Conservation (phyloP, 129 eudicot genomes). For the Escallonia herrerae region DNA sequence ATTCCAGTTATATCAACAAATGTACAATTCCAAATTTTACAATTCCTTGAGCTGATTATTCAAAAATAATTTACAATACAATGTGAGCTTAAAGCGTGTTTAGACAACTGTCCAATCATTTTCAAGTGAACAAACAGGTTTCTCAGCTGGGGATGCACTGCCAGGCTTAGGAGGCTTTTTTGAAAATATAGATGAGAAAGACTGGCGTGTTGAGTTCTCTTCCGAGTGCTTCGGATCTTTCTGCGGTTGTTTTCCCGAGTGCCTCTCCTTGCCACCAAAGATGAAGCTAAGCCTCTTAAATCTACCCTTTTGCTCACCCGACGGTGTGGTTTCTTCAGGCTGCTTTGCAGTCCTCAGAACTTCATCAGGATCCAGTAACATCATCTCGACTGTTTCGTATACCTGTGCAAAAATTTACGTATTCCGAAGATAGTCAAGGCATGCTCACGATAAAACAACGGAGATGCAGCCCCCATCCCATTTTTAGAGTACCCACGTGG, state of each 20-base stretch:
- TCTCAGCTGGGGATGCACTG: slow-evolving; percentile 56
- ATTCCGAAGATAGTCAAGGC: neutral
- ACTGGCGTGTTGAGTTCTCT: slow-evolving; percentile 51
- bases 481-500: no score
- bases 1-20: no score
- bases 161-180: slow-evolving; percentile 88
- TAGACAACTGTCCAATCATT: slow-evolving; percentile 65
- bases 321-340: slow-evolving; percentile 45
- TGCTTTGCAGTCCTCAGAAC: slow-evolving; percentile 40
- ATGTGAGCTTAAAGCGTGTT: slow-evolving; percentile 15
- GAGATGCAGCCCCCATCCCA: no score
- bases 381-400: slow-evolving; percentile 77
- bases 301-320: slow-evolving; percentile 52
- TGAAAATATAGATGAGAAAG: slow-evolving; percentile 64
- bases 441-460: neutral
- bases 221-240: slow-evolving; percentile 38
- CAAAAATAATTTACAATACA: slow-evolving; percentile 35
- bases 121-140: slow-evolving; percentile 38
- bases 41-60: slow-evolving; percentile 21
- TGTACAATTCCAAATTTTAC: neutral
- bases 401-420: slow-evolving; percentile 39
- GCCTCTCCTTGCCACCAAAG: slow-evolving; percentile 61
- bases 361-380: slow-evolving; percentile 71
- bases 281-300: slow-evolving; percentile 62
- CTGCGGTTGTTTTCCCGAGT: slow-evolving; percentile 36